These are phyloP conservation scores for Fusarium agapanthi DNA, from an alignment of 2,329 filamentous ascomycete genomes.

Conservation along the genomic window DNA sequence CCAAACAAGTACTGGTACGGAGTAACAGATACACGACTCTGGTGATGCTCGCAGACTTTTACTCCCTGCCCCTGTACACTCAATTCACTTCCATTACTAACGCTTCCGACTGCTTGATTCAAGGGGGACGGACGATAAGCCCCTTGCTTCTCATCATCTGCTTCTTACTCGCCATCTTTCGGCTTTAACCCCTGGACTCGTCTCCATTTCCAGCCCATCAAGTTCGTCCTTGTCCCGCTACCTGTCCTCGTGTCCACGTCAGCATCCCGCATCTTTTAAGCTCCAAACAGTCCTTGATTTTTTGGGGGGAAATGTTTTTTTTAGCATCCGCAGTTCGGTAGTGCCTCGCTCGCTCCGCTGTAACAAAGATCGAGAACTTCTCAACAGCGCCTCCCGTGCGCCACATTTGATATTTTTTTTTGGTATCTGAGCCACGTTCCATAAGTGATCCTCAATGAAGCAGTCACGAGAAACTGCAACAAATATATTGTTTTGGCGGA, in stretches of 20 bases:
- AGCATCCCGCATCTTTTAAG: slow-evolving; percentile 20
- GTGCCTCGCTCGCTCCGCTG: slow-evolving; percentile 14
- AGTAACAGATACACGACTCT: background rate
- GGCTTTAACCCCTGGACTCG: slow-evolving; percentile 14
- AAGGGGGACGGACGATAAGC: slow-evolving; percentile 7
- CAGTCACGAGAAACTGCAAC: background rate
- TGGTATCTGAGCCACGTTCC: background rate
- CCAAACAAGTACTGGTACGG: background rate
- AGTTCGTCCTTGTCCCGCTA: slow-evolving; percentile 8
- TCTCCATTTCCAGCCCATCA: background rate
- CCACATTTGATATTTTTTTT: slow-evolving; percentile 8
- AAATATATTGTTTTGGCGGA: background rate
- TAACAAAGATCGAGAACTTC: background rate
- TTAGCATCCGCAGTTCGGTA: slow-evolving; percentile 25
- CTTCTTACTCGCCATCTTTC: background rate
- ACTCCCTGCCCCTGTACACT: background rate
- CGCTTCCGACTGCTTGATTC: slow-evolving; percentile 2
- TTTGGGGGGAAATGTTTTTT: background rate
- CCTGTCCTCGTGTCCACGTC: slow-evolving; percentile 33
- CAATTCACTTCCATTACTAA: background rate
- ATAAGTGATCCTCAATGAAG: background rate
- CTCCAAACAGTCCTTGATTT: background rate
- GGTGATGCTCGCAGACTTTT: background rate
- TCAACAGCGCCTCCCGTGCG: slow-evolving; percentile 15
- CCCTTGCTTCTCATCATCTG: slow-evolving; percentile 8